Evolutionary conservation across 2,329 filamentous ascomycete species (phyloP), one percentile per base, ranked within the genome.

Genomic region (Fusarium sp.): DNA sequence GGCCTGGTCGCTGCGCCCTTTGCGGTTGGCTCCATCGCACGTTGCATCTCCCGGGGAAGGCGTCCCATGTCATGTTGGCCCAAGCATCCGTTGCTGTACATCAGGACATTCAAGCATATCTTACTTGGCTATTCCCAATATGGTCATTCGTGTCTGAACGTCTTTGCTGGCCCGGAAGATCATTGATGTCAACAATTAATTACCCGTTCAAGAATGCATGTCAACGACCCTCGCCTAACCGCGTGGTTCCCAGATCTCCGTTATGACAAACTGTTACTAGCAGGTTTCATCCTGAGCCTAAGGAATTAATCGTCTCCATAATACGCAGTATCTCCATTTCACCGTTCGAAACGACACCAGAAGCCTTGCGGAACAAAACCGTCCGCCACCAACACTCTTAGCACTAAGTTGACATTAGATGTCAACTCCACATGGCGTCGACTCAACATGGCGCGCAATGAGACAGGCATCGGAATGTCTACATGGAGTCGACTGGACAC

Each of bases 131-230:
- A 60, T 69, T 50, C 72, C 62, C 23, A 63, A 64, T 49, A 37
- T 21, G 60, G 72, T 58, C 51, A 69, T 46, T 74, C 72, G 70
- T 74, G 58, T 74, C 49, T 57, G 25, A 49, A 29, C 23, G 27
- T 48, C 31, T n/a, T 56, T 50, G 55, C 42, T 37, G 40, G n/a
- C 45, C 39, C 42, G 29, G 72, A 66, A 68, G 72, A 73, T 72
- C 72, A 65, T 56, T 74, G 63, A 70, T 74, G 71, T 70, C 71
- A 72, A 67, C 50, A 39, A 39, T 61, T 52, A 39, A 39, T 61
- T 57, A 35, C 55, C 46, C 37, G 45, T 65, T 57, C 17, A 40
- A 50, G 31, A 56, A 72, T 63, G 66, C 65, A 54, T 67, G 61
- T 69, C 69, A 63, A 62, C 47, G 39, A 33, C 35, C 60, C 59